A percentile compares a stretch with the other conserved stretches of the same genome.
Evolutionary conservation across 192 early-diverging fungal genomes (phyloP).

Genomic region (Umbelopsis sp.): DNA sequence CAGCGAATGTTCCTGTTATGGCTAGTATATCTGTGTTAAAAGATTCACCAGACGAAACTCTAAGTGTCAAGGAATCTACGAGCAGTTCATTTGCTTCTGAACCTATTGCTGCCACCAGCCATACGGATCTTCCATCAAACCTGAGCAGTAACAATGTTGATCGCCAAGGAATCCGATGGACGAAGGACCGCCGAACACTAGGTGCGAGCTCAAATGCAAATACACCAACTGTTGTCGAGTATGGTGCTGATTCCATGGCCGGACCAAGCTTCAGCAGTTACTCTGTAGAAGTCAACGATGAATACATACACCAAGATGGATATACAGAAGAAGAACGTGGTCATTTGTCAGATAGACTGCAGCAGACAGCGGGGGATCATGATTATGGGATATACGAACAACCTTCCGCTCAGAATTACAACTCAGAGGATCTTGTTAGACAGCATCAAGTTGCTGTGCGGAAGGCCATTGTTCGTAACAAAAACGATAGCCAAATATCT

Average conservation of each 20-base stretch:
- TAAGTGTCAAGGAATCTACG: neutral
- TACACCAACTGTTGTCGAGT: neutral
- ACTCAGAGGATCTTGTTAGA: neutral
- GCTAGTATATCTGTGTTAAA: neutral
- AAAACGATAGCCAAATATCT: neutral
- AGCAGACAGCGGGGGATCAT: neutral
- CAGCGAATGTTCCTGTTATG: neutral
- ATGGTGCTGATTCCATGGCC: slow-evolving; percentile 6
- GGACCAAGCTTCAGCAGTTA: slow-evolving; percentile 10
- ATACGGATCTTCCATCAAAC: neutral
- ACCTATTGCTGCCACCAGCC: neutral
- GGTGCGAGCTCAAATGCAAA: neutral
- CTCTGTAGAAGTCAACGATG: neutral
- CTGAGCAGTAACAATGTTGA: neutral
- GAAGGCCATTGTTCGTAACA: neutral
- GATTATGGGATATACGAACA: neutral
- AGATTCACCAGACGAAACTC: neutral
- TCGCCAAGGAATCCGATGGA: neutral
- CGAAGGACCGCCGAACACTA: neutral
- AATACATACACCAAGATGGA: neutral
- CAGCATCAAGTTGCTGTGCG: neutral
- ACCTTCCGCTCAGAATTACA: neutral
- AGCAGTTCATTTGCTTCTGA: neutral
- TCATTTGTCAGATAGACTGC: neutral
- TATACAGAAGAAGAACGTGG: neutral